Percentiles rank a stretch among this genome's conserved stretches.
Conservation (phyloP, 208 protist genomes). For the Trypanosoma theileri region DNA sequence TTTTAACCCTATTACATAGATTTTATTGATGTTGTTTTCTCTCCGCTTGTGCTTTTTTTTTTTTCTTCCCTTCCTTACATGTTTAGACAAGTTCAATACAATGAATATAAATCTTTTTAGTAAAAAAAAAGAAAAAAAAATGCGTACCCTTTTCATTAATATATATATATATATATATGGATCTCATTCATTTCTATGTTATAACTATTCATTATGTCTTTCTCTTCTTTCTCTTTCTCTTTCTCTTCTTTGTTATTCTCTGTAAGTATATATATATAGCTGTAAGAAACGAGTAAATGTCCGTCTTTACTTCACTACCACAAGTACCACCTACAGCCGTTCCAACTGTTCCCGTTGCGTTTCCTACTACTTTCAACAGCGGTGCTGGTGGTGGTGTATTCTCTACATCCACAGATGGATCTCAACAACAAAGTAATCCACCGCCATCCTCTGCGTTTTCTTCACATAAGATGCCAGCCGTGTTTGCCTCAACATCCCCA, state of each 20-base stretch:
- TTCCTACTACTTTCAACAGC: not conserved
- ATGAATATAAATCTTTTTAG: too few relatives aligned
- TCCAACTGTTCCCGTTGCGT: not conserved
- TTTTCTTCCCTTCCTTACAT: slow-evolving; percentile 15
- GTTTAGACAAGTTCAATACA: not conserved
- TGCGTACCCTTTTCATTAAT: not conserved
- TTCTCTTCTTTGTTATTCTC: not conserved
- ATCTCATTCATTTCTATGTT: too few relatives aligned
- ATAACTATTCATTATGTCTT: not conserved
- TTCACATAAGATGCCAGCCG: not conserved
- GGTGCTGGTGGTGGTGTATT: not conserved
- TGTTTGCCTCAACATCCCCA: not conserved
- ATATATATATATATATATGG: not conserved
- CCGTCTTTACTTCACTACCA: slow-evolving; percentile 8
- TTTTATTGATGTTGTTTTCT: slow-evolving; percentile 12
- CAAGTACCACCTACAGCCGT: not conserved
- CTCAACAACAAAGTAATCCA: not conserved
- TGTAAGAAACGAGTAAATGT: slow-evolving; percentile 6
- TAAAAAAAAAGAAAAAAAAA: too few relatives aligned
- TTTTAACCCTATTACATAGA: too few relatives aligned
- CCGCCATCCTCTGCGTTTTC: not conserved
- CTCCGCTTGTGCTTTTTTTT: not conserved
- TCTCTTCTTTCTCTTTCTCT: not conserved
- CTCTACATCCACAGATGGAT: not conserved
- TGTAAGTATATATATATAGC: not conserved